Percentiles rank a stretch among this genome's conserved stretches.
These are phyloP conservation scores for Dioszegia hungarica DNA, from an alignment of 768 basidiomycete species.

Conservation along the genomic window DNA sequence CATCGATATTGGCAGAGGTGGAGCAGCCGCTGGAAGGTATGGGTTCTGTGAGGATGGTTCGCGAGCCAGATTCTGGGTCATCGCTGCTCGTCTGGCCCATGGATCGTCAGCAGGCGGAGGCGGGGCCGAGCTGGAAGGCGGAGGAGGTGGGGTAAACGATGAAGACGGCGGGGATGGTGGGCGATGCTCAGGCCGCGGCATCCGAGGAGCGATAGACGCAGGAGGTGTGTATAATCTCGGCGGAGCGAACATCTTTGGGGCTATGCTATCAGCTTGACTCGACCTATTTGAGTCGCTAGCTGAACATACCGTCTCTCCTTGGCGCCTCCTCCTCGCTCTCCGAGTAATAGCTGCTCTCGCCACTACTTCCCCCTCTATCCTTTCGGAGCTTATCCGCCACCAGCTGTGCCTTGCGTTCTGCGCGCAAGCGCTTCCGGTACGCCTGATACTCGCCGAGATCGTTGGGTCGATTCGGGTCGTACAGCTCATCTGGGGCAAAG, in stretches of 20 bases:
- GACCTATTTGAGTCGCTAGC: background rate
- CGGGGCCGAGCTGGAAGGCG: background rate
- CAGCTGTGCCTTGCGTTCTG: slow-evolving; percentile 29
- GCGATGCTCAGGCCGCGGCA: background rate
- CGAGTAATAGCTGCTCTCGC: slow-evolving; percentile 38
- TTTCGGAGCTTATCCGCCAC: slow-evolving; percentile 30
- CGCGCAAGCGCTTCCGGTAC: slow-evolving; percentile 40
- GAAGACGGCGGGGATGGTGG: slow-evolving; percentile 10
- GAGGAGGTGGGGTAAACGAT: slow-evolving; percentile 5
- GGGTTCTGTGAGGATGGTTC: no score
- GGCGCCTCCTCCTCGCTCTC: slow-evolving; percentile 46
- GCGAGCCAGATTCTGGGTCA: slow-evolving; percentile 16
- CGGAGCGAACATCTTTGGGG: slow-evolving; percentile 35
- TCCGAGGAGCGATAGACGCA: slow-evolving; percentile 3
- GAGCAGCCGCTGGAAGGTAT: no score
- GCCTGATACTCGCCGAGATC: slow-evolving; percentile 44
- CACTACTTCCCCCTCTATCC: slow-evolving; percentile 30
- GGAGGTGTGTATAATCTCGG: slow-evolving; percentile 30
- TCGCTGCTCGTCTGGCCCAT: slow-evolving; percentile 34
- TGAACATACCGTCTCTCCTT: slow-evolving; percentile 42
- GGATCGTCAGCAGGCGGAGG: slow-evolving; percentile 29
- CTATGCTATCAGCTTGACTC: slow-evolving; percentile 1
- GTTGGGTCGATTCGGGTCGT: slow-evolving; percentile 47
- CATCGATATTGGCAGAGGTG: slow-evolving; percentile 30
- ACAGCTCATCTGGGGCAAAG: slow-evolving; percentile 46